Conservation (phyloP, 148 eudicot species). For the Arctostaphylos glauca region DNA sequence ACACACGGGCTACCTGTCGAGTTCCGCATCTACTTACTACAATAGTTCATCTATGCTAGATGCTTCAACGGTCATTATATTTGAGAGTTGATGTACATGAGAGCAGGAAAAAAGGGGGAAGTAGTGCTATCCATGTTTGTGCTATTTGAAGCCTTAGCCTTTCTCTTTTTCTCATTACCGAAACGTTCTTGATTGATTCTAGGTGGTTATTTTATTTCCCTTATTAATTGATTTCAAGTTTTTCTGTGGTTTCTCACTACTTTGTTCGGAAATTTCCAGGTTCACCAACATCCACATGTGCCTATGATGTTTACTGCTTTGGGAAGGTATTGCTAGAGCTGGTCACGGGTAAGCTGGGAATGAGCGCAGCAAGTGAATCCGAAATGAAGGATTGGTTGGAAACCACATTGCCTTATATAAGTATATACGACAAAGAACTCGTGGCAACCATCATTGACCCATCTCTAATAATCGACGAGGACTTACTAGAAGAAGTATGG, state of each 20-base stretch:
- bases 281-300: slow-evolving; percentile 59
- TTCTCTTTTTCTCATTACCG: neutral
- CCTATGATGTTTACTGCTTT: slow-evolving; percentile 91
- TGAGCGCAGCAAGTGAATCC: slow-evolving; percentile 63
- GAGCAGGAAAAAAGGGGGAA: too few species aligned
- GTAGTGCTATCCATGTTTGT: neutral
- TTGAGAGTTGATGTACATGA: too few species aligned
- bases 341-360: slow-evolving; percentile 88
- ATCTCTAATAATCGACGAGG: slow-evolving; percentile 83
- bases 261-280: slow-evolving; percentile 39
- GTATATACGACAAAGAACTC: slow-evolving; percentile 86
- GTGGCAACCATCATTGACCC: slow-evolving; percentile 94
- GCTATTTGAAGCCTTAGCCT: neutral
- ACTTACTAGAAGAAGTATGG: slow-evolving; percentile 96
- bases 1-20: neutral
- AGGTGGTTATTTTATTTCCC: neutral
- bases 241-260: neutral
- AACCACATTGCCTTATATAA: slow-evolving; percentile 60
- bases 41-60: neutral
- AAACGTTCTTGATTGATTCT: neutral
- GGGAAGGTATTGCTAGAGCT: slow-evolving; percentile 95
- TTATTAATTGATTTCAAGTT: neutral
- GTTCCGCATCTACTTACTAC: neutral
- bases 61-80: neutral
- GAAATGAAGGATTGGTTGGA: slow-evolving; percentile 72